phyloP scores from a whole-genome alignment of 2,329 filamentous ascomycete genomes.

The Aspergillus spinulosporus region DNA sequence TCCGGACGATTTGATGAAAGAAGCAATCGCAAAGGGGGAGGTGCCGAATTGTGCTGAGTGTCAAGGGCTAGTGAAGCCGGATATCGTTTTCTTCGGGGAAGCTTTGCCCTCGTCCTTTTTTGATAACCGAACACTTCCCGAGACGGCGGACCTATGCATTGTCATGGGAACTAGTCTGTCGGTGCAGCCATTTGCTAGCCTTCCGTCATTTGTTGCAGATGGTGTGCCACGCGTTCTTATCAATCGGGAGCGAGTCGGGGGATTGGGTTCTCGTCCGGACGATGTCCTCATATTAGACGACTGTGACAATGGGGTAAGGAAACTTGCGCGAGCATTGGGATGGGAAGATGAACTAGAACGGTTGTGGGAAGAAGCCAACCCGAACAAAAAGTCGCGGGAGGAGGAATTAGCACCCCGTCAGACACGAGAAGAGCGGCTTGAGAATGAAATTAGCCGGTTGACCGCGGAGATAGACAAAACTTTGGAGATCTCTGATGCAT shows the following conservation, averaged over 20 bases:
- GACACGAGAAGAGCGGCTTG: conserved; percentile 57
- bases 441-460: conserved; percentile 59
- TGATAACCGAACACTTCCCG: conserved; percentile 55
- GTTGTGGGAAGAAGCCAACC: conserved; percentile 69
- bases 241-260: conserved; percentile 81
- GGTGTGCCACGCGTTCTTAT: conserved; percentile 76
- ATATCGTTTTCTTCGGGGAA: conserved; percentile 94
- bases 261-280: conserved; percentile 72
- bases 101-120: conserved; percentile 67
- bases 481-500: conserved; percentile 50
- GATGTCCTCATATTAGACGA: conserved; percentile 82
- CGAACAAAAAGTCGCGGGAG: conserved; percentile 57
- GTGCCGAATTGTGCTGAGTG: conserved; percentile 74
- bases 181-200: conserved; percentile 83
- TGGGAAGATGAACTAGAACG: conserved; percentile 82
- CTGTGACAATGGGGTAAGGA: conserved; percentile 78
- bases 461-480: conserved; percentile 60
- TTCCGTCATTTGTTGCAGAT: conserved; percentile 65
- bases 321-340: conserved; percentile 75
- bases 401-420: conserved; percentile 38
- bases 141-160: conserved; percentile 72
- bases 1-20: conserved; percentile 71
- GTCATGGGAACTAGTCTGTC: conserved; percentile 85
- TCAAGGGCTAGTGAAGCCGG: conserved; percentile 81
- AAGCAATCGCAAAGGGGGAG: conserved; percentile 63